These are phyloP conservation scores for Wickerhamiella australiensis DNA, from an alignment of 805 yeast species.

Conservation along the genomic window DNA sequence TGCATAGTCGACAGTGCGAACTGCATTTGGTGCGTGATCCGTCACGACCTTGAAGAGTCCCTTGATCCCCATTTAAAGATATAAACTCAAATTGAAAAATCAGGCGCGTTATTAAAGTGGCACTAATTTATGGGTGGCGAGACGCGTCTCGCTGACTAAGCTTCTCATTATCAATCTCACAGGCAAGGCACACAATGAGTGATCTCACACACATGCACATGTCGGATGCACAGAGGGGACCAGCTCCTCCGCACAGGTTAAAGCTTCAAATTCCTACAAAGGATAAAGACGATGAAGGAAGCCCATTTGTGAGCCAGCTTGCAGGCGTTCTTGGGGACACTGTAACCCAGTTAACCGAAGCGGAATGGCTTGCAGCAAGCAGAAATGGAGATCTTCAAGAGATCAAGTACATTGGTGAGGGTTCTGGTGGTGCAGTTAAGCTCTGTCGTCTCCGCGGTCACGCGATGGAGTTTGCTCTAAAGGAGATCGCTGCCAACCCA, in stretches of 20 bases:
- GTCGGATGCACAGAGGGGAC: neutral
- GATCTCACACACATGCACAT: neutral
- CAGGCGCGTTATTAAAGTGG: neutral
- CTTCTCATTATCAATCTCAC: neutral
- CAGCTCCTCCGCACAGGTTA: constrained; percentile 1
- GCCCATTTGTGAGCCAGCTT: constrained; percentile 1
- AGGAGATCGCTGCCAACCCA: constrained; percentile 59
- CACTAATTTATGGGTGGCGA: neutral
- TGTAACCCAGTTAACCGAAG: constrained; percentile 12
- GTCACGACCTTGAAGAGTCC: constrained; percentile 72
- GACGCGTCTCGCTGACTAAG: neutral
- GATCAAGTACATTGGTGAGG: constrained; percentile 73
- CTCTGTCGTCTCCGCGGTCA: constrained; percentile 57
- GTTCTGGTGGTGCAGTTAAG: constrained; percentile 83
- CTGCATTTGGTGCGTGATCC: constrained; percentile 81
- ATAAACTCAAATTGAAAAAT: neutral
- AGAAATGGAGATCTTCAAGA: constrained; percentile 51
- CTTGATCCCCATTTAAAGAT: constrained; percentile 27
- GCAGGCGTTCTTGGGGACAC: neutral
- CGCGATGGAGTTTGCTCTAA: constrained; percentile 64
- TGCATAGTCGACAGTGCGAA: constrained; percentile 68
- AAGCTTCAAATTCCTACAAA: constrained; percentile 6
- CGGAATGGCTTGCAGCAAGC: constrained; percentile 57
- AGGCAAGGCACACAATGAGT: too few relatives aligned
- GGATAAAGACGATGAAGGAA: neutral